phyloP scores from a whole-genome alignment of 139 green algal genomes.

The Closterium sp. region DNA sequence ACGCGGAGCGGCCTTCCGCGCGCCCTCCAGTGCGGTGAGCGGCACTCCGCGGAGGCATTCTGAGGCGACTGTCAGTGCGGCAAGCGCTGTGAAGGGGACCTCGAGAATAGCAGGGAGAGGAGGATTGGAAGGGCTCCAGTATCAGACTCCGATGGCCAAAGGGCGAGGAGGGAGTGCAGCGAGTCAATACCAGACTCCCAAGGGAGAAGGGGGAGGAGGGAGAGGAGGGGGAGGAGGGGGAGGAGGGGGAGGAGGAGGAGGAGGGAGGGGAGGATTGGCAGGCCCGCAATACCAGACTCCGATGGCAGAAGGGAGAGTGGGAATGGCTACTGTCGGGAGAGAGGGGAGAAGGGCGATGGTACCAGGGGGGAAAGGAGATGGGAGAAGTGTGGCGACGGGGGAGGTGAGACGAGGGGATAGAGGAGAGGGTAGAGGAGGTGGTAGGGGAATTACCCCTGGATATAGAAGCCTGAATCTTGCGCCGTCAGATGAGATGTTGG shows the following conservation, averaged over 20 bases:
- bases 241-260: neutral
- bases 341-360: neutral
- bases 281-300: neutral
- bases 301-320: neutral
- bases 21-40: neutral
- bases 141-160: neutral
- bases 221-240: neutral
- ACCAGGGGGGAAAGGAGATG: neutral
- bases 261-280: no score
- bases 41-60: neutral
- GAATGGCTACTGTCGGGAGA: neutral
- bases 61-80: no score
- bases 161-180: neutral
- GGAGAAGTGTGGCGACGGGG: no score
- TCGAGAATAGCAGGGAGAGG: neutral
- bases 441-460: neutral
- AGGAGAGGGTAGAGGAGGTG: neutral
- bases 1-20: neutral
- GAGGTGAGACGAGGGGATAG: no score
- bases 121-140: neutral
- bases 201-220: neutral
- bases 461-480: neutral
- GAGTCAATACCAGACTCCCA: neutral
- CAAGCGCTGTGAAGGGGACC: neutral
- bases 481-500: neutral